phyloP scores from a whole-genome alignment of 2,329 filamentous ascomycete genomes.

The Microsporum canis region DNA sequence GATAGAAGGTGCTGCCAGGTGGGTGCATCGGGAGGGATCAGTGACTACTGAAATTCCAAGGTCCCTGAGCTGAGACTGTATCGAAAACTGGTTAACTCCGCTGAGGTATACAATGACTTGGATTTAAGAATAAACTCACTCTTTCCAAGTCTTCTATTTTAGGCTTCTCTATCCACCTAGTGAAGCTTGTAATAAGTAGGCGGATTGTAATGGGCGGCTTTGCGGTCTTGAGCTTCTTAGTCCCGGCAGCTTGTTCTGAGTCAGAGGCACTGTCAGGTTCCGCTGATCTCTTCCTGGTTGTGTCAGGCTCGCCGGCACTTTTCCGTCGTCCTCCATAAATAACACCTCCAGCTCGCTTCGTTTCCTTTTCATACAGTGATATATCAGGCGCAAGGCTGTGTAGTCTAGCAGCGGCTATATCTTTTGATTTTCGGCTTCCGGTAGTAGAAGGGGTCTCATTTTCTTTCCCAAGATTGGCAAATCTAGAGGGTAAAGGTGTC shows the following conservation, averaged over 20 bases:
- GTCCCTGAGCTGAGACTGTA: slow-evolving; percentile 64
- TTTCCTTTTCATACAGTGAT: slow-evolving; percentile 83
- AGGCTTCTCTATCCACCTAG: slow-evolving; percentile 63
- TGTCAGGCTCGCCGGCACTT: slow-evolving; percentile 25
- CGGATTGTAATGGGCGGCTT: slow-evolving; percentile 58
- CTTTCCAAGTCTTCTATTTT: slow-evolving; percentile 69
- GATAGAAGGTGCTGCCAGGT: slow-evolving; percentile 76
- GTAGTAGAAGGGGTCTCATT: slow-evolving; percentile 70
- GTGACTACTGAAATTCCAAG: slow-evolving; percentile 71
- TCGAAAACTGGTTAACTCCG: neutral
- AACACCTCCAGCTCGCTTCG: slow-evolving; percentile 63
- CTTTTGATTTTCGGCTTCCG: slow-evolving; percentile 76
- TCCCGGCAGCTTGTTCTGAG: slow-evolving; percentile 40
- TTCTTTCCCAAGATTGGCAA: slow-evolving; percentile 57
- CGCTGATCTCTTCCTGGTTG: slow-evolving; percentile 31
- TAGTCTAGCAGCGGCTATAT: slow-evolving; percentile 64
- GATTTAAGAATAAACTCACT: slow-evolving; percentile 41
- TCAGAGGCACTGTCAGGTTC: slow-evolving; percentile 39
- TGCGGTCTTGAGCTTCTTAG: slow-evolving; percentile 52
- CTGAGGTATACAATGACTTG: slow-evolving; percentile 11
- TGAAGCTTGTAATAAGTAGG: slow-evolving; percentile 73
- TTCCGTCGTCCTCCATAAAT: slow-evolving; percentile 46
- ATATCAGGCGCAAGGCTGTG: slow-evolving; percentile 75
- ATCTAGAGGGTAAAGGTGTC: slow-evolving; percentile 45
- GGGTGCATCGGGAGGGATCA: slow-evolving; percentile 65